A percentile compares a stretch with the other conserved stretches of the same genome.
Evolutionary conservation across 2,329 filamentous ascomycete genomes (phyloP).

Genomic region (Akanthomyces muscarius): DNA sequence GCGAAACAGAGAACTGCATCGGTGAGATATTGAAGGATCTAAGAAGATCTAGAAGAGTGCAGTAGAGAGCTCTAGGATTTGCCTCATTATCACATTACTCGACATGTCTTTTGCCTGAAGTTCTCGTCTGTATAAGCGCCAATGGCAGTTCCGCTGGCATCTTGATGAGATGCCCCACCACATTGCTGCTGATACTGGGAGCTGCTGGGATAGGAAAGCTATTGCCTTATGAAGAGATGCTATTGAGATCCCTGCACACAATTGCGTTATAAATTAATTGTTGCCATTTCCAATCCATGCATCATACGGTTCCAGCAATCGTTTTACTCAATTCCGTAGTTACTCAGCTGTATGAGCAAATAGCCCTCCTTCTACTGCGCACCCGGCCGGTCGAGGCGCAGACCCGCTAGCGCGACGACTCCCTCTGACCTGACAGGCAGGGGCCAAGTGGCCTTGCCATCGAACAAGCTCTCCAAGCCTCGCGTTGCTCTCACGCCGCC

Average conservation of each 20-base stretch:
- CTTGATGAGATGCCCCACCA: background rate
- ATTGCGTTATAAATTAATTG: no score
- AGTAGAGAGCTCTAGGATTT: background rate
- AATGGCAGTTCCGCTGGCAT: background rate
- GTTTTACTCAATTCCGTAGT: background rate
- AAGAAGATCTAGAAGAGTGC: background rate
- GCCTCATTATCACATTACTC: no score
- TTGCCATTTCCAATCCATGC: no score
- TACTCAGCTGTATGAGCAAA: background rate
- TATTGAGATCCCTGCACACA: no score
- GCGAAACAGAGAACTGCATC: background rate
- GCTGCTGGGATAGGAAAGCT: background rate
- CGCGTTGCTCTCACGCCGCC: background rate
- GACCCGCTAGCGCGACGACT: slow-evolving; percentile 9
- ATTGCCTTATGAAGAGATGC: no score
- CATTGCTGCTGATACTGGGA: background rate
- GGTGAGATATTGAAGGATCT: background rate
- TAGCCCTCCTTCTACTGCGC: background rate
- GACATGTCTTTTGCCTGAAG: background rate
- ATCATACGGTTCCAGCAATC: no score
- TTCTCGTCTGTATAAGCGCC: background rate
- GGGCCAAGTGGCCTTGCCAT: slow-evolving; percentile 26
- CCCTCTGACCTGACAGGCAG: background rate
- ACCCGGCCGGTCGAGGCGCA: background rate
- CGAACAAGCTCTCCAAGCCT: slow-evolving; percentile 11